Conservation (phyloP, 1,139 yeast genomes). For the Yamadazyma diddensiae region DNA sequence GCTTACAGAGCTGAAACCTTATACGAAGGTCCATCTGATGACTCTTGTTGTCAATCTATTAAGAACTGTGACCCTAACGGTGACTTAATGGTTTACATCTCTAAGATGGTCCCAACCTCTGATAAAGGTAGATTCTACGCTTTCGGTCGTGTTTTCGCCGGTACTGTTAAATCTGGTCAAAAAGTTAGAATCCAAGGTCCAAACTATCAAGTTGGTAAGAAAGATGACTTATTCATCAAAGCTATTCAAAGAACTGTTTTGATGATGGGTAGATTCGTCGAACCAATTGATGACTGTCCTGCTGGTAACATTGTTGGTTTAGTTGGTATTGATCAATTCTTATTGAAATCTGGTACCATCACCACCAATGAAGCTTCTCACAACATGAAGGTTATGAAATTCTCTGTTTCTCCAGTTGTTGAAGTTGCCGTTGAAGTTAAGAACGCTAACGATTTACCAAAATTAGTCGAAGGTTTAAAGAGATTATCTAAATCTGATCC, state of each 20-base stretch:
- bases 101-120: slow-evolving; percentile 99
- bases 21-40: slow-evolving; percentile 99
- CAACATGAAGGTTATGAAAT: slow-evolving; percentile 99
- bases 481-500: slow-evolving; percentile 99
- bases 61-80: slow-evolving; percentile 98
- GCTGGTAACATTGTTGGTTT: slow-evolving; percentile 99
- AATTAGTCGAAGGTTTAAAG: slow-evolving; percentile 99
- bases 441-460: slow-evolving; percentile 99
- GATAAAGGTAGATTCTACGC: slow-evolving; percentile 99
- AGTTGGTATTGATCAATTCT: slow-evolving; percentile 99
- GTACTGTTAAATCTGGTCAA: slow-evolving; percentile 98
- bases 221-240: slow-evolving; percentile 96
- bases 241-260: slow-evolving; percentile 98
- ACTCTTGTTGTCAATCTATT: slow-evolving; percentile 85
- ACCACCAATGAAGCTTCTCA: slow-evolving; percentile 96
- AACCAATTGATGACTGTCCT: slow-evolving; percentile 99
- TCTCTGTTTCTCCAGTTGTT: slow-evolving; percentile 99
- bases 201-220: slow-evolving; percentile 97
- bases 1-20: slow-evolving; percentile 98
- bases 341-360: slow-evolving; percentile 98
- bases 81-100: slow-evolving; percentile 98
- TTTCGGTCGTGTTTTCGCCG: slow-evolving; percentile 99
- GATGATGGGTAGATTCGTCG: slow-evolving; percentile 99
- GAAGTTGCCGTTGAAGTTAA: slow-evolving; percentile 99
- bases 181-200: slow-evolving; percentile 99